These are phyloP conservation scores for Piper betle DNA, from an alignment of 164 flowering plant species.

Conservation along the genomic window DNA sequence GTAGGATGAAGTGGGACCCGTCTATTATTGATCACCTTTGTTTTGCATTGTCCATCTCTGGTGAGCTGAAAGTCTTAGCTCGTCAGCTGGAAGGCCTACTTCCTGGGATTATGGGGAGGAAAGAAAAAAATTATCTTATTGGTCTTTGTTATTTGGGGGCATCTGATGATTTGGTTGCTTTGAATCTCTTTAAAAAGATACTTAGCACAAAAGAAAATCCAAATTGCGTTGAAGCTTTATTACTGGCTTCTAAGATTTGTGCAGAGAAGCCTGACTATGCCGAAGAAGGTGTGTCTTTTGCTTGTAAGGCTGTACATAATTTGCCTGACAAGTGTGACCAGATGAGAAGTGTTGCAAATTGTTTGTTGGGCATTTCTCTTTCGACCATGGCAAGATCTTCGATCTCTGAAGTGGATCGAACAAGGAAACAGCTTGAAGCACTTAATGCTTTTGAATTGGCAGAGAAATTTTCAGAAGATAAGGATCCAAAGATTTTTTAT, in stretches of 20 bases:
- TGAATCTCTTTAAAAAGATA: constrained; percentile 52
- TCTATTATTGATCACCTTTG: constrained; percentile 68
- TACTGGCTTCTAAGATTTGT: constrained; percentile 78
- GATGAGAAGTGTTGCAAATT: constrained; percentile 35
- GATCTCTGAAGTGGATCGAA: constrained; percentile 44
- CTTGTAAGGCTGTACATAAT: constrained; percentile 23
- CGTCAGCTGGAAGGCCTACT: constrained; percentile 54
- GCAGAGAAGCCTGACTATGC: constrained; percentile 22
- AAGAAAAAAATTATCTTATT: constrained; percentile 38
- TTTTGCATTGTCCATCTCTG: constrained; percentile 65
- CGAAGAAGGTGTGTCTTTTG: constrained; percentile 54
- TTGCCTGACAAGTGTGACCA: constrained; percentile 31
- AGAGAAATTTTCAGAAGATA: constrained; percentile 22
- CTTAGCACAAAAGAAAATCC: constrained; percentile 36
- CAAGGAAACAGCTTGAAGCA: constrained; percentile 39
- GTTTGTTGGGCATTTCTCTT: constrained; percentile 43
- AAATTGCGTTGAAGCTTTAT: constrained; percentile 29
- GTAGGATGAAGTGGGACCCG: constrained; percentile 64
- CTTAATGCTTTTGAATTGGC: constrained; percentile 56
- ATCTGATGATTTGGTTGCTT: constrained; percentile 46
- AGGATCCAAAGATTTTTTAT: constrained; percentile 37
- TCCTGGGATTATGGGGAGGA: constrained; percentile 42
- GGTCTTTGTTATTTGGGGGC: constrained; percentile 79
- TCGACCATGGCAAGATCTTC: constrained; percentile 41
- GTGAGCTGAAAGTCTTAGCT: constrained; percentile 44